phyloP scores from a whole-genome alignment of 2,329 filamentous ascomycete genomes.

The Colletotrichum tamarilloi region DNA sequence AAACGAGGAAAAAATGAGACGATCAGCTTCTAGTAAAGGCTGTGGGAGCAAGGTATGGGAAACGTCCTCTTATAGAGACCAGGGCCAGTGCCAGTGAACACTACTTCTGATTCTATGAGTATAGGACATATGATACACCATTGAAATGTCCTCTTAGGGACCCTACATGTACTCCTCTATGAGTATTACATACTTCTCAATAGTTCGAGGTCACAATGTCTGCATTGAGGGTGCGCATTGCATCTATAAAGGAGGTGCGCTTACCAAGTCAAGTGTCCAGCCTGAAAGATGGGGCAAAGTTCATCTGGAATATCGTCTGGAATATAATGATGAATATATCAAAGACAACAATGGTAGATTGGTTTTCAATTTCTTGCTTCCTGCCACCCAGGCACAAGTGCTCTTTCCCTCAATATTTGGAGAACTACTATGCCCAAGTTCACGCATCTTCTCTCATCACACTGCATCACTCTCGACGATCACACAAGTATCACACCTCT shows the following conservation, averaged over 20 bases:
- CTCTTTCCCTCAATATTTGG: neutral
- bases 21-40: neutral
- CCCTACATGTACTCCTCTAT: neutral
- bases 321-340: neutral
- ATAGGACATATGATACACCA: neutral
- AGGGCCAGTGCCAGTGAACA: neutral
- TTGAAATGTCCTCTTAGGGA: neutral
- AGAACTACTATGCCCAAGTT: neutral
- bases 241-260: neutral
- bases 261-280: neutral
- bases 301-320: neutral
- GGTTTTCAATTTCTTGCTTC: neutral
- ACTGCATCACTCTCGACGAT: neutral
- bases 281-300: neutral
- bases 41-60: neutral
- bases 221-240: neutral
- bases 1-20: no score
- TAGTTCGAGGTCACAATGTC: neutral
- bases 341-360: neutral
- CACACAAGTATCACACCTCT: neutral
- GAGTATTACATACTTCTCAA: neutral
- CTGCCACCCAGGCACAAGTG: neutral
- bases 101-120: neutral
- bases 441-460: neutral
- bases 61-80: neutral